Evolutionary conservation across 2,329 filamentous ascomycete species (phyloP).

Genomic region (Xylariaceae sp.): DNA sequence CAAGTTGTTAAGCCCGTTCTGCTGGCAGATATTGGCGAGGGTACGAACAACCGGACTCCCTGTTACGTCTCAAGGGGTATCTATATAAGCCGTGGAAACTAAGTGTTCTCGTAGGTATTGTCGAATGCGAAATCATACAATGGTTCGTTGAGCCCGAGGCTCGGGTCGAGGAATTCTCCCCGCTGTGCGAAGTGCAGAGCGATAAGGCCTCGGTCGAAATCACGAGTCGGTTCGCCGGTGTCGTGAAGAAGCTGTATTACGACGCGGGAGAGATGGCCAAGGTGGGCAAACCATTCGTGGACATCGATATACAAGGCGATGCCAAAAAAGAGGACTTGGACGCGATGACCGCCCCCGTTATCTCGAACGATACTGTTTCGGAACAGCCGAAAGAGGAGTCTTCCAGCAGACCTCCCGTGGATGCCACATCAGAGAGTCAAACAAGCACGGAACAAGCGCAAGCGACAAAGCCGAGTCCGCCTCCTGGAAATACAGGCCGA

Average conservation of each 20-base stretch:
- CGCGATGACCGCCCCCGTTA: slow-evolving; percentile 33
- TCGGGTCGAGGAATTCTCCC: slow-evolving; percentile 94
- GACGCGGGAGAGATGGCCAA: slow-evolving; percentile 94
- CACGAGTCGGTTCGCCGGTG: slow-evolving; percentile 88
- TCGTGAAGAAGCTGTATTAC: slow-evolving; percentile 94
- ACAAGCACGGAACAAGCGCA: slow-evolving; percentile 10
- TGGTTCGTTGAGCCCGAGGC: slow-evolving; percentile 98
- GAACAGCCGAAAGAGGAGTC: slow-evolving; percentile 22
- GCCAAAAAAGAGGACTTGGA: slow-evolving; percentile 57
- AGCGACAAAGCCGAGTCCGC: slow-evolving; percentile 14
- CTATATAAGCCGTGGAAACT: too few species aligned
- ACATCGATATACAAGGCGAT: slow-evolving; percentile 85
- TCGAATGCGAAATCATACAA: slow-evolving; percentile 97
- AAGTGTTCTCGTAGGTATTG: slow-evolving; percentile 63
- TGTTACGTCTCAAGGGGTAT: too few species aligned
- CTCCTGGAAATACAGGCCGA: slow-evolving; percentile 47
- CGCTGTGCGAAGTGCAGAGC: slow-evolving; percentile 95
- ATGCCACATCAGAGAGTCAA: slow-evolving; percentile 1
- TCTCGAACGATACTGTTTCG: slow-evolving; percentile 26
- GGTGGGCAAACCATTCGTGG: slow-evolving; percentile 88
- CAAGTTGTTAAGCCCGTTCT: slow-evolving; percentile 70
- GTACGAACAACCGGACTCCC: too few species aligned
- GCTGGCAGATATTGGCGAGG: slow-evolving; percentile 81
- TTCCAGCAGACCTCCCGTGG: slow-evolving; percentile 16
- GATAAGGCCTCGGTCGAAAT: slow-evolving; percentile 92